Conservation (phyloP, 257 asterid species). For the Pogostemon cablin region DNA sequence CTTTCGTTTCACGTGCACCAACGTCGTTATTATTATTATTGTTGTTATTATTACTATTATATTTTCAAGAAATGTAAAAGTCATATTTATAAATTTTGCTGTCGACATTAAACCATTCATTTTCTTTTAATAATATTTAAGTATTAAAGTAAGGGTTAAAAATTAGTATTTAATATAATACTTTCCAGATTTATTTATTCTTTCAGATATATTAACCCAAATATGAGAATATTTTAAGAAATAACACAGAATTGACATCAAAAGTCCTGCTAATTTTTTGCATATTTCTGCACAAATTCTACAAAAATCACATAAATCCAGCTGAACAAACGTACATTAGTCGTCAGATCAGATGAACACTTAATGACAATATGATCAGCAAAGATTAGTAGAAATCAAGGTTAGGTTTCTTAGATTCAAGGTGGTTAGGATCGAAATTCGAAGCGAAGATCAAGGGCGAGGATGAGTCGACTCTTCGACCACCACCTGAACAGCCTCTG, state of each 20-base stretch:
- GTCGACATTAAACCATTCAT: no score
- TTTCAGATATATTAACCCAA: neutral
- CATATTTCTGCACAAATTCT: neutral
- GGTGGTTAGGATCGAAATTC: conserved; percentile 27
- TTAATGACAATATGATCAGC: conserved; percentile 2
- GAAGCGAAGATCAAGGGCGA: conserved; percentile 37
- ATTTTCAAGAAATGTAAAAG: no score
- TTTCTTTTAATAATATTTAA: no score
- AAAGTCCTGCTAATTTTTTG: neutral
- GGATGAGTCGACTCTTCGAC: conserved; percentile 47
- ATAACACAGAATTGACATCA: neutral
- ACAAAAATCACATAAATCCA: neutral
- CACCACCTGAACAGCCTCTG: conserved; percentile 49
- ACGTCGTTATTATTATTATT: no score
- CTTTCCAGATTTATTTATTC: neutral
- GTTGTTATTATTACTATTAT: no score
- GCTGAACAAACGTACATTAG: neutral
- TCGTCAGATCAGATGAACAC: conserved; percentile 1
- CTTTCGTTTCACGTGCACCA: no score
- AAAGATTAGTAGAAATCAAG: conserved; percentile 10
- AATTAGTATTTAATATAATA: neutral
- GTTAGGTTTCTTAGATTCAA: conserved; percentile 23
- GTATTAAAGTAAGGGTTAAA: no score
- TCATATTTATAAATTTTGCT: no score
- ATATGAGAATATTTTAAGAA: neutral